phyloP scores from a whole-genome alignment of 2,329 filamentous ascomycete genomes.

The Penicillium vulpinum region DNA sequence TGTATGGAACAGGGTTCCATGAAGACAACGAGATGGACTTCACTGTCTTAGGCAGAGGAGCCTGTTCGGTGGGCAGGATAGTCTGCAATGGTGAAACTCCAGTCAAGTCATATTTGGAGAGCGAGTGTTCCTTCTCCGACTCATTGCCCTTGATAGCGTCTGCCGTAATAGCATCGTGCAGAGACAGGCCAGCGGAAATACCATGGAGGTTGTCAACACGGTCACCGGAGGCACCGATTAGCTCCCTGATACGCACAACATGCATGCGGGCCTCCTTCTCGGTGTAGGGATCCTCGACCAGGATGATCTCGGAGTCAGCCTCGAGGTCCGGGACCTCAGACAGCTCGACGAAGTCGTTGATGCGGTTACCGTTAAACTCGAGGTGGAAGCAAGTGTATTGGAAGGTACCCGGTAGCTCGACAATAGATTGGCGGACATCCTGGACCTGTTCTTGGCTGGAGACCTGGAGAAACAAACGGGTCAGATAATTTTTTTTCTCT shows the following conservation, averaged over 20 bases:
- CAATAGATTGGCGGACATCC: conserved; percentile 93
- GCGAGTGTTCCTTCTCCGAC: conserved; percentile 52
- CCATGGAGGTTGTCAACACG: conserved; percentile 85
- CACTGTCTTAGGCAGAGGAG: conserved; percentile 79
- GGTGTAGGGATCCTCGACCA: conserved; percentile 94
- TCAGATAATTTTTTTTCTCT: conserved; percentile 23
- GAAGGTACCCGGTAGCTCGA: conserved; percentile 88
- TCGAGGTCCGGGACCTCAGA: conserved; percentile 82
- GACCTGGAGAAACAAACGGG: conserved; percentile 56
- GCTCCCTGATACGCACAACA: conserved; percentile 82
- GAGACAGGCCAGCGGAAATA: conserved; percentile 77
- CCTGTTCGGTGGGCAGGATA: conserved; percentile 67
- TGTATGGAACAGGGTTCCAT: conserved; percentile 95
- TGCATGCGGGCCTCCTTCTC: conserved; percentile 98
- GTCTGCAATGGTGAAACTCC: conserved; percentile 66
- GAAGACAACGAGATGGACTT: conserved; percentile 85
- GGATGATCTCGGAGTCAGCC: conserved; percentile 71
- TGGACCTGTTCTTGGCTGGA: conserved; percentile 94
- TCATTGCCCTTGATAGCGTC: conserved; percentile 46
- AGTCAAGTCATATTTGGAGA: conserved; percentile 76
- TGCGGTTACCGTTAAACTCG: conserved; percentile 80
- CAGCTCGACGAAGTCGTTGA: conserved; percentile 94
- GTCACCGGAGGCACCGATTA: conserved; percentile 89
- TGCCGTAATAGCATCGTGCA: conserved; percentile 73
- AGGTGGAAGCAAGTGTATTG: conserved; percentile 99